Percentiles rank a stretch among this genome's conserved stretches.
These are phyloP conservation scores for Rhynchosporium agropyri DNA, from an alignment of 2,329 filamentous ascomycete genomes.

Conservation along the genomic window DNA sequence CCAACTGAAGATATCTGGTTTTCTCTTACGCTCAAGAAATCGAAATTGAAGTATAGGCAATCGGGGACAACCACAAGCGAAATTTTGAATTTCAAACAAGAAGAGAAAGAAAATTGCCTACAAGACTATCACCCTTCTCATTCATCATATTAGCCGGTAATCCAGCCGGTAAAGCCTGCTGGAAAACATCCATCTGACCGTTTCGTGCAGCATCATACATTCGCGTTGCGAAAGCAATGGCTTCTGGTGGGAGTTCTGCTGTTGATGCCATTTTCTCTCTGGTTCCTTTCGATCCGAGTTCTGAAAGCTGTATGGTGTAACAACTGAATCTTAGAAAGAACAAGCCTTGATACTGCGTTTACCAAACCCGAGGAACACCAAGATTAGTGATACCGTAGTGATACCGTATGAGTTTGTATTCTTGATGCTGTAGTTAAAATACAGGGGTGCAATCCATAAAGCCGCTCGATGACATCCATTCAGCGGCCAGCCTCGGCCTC, in stretches of 20 bases:
- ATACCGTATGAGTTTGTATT: too few relatives aligned
- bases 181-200: conserved; percentile 60
- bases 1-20: background rate
- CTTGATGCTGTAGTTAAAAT: background rate
- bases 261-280: conserved; percentile 11
- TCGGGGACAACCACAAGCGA: background rate
- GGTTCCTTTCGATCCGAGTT: too few relatives aligned
- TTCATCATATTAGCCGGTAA: conserved; percentile 72
- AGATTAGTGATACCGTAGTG: background rate
- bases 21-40: background rate
- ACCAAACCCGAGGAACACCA: background rate
- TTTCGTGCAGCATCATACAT: conserved; percentile 68
- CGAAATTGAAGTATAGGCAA: background rate
- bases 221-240: conserved; percentile 64
- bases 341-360: background rate
- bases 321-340: too few relatives aligned
- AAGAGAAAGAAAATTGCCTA: conserved; percentile 42
- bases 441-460: conserved; percentile 7
- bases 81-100: background rate
- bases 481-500: conserved; percentile 16
- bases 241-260: conserved; percentile 58
- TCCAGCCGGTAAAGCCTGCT: conserved; percentile 65
- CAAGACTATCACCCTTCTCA: conserved; percentile 71
- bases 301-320: too few relatives aligned
- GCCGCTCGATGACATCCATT: conserved; percentile 18